These are phyloP conservation scores for Termitomyces sp. DNA, from an alignment of 768 basidiomycete species.

Conservation along the genomic window DNA sequence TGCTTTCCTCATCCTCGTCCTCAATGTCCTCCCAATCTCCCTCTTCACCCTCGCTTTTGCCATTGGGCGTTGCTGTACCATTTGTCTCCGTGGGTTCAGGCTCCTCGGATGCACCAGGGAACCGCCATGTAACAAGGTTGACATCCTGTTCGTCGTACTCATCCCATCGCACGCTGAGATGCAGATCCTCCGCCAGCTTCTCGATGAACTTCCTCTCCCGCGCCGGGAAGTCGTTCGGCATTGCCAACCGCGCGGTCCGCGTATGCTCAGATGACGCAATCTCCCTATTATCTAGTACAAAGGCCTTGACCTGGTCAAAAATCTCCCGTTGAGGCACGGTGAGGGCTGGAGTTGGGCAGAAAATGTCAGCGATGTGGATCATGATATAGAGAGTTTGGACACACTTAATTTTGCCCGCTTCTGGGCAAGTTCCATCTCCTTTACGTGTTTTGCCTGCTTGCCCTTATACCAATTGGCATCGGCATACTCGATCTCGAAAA, in stretches of 20 bases:
- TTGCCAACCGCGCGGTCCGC: slow-evolving; percentile 42
- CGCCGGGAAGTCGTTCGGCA: slow-evolving; percentile 78
- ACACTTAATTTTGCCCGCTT: slow-evolving; percentile 61
- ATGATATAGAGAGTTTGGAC: slow-evolving; percentile 16
- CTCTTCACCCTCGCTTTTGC: slow-evolving; percentile 25
- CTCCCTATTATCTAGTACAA: slow-evolving; percentile 49
- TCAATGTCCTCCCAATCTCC: slow-evolving; percentile 54
- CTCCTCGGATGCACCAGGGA: slow-evolving; percentile 41
- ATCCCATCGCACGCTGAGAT: slow-evolving; percentile 85
- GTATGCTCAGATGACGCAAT: slow-evolving; percentile 25
- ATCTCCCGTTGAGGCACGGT: slow-evolving; percentile 71
- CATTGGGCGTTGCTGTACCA: slow-evolving; percentile 15
- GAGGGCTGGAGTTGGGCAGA: slow-evolving; percentile 42
- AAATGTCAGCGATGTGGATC: background rate
- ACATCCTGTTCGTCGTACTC: slow-evolving; percentile 83
- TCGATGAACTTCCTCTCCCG: slow-evolving; percentile 77
- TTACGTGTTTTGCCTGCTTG: slow-evolving; percentile 73
- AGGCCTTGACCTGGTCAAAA: slow-evolving; percentile 73
- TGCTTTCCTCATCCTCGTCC: slow-evolving; percentile 62
- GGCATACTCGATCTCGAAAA: slow-evolving; percentile 88
- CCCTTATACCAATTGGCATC: slow-evolving; percentile 94
- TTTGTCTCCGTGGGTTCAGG: slow-evolving; percentile 23
- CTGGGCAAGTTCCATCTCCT: slow-evolving; percentile 57
- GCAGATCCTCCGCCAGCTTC: slow-evolving; percentile 70
- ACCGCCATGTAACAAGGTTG: slow-evolving; percentile 65